Base-by-base conservation (phyloP, 2,329 filamentous ascomycete species). In the Chaetomiaceae sp. region DNA sequence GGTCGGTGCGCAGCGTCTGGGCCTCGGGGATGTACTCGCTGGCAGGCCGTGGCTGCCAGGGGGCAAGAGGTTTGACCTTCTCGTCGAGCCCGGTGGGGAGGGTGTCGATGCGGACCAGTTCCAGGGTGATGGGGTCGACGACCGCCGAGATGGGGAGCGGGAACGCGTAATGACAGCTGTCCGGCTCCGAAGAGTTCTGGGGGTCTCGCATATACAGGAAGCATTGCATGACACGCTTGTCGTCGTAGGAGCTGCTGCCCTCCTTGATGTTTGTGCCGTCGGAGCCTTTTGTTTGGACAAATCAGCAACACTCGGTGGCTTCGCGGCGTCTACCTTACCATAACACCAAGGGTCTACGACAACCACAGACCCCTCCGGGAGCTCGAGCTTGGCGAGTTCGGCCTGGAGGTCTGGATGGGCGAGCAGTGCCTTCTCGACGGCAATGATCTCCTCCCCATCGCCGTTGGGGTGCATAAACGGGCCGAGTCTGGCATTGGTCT, bases 111-210 rank as follows among this genome's bases (percentile, higher is more conserved):
- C 86, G 80, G 42, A 87, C 76, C 34, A 90, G 76, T 63, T 84
- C 81, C 70, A 81, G 79, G 1, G 76, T 82, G 37, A 77, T 75
- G 0, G 78, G 79, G 63, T 83, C 82, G 38, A 90, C 72, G 19
- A 88, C 84, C 0, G 85, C 84, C 1, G 82, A 85, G 57, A 86
- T 82, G n/a, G 79, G 75, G 2, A 87, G 71, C 1, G 85, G 85
- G 59, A 86, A 78, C 0, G 85, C 81, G 63, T 88, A 88, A 65
- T 88, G 83, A 63, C 85, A 87, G 38, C 79, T 80, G 63, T 89
- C 84, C n/a, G 70, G 67, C 61, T 86, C 80, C 6, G 70, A 65
- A 0, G 79, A 62, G 63, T 87, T 84, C 27, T 72, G 69, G 2
- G 83, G 82, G 59, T 85, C 83, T 20, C 82, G 73, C 68, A 86